Percentiles rank a stretch among this genome's conserved stretches.
These are phyloP conservation scores for Metarhizium anisopliae DNA, from an alignment of 2,329 filamentous ascomycete species.

Conservation along the genomic window DNA sequence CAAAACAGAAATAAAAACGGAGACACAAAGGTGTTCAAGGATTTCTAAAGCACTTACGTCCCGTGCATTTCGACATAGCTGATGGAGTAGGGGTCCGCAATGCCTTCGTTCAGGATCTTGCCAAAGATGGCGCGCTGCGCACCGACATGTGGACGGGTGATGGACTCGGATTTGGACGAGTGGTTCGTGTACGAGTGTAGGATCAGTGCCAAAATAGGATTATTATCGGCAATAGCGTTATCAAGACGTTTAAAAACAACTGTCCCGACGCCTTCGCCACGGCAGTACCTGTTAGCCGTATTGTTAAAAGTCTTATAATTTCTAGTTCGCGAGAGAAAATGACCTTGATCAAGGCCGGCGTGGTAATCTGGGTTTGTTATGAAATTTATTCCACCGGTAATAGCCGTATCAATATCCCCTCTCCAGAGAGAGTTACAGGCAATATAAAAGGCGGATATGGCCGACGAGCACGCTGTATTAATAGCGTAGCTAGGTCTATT, in stretches of 20 bases:
- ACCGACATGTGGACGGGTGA: slow-evolving; percentile 72
- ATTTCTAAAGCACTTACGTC: too few relatives aligned
- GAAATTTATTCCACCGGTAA: too few relatives aligned
- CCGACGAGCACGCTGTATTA: too few relatives aligned
- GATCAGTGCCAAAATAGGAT: slow-evolving; percentile 69
- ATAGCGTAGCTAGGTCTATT: too few relatives aligned
- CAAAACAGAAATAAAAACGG: too few relatives aligned
- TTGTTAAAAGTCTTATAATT: slow-evolving; percentile 67
- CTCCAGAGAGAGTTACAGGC: too few relatives aligned
- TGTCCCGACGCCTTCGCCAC: slow-evolving; percentile 65
- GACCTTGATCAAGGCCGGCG: too few relatives aligned
- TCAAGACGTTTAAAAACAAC: slow-evolving; percentile 72
- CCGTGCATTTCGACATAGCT: slow-evolving; percentile 89
- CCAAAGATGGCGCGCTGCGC: slow-evolving; percentile 63
- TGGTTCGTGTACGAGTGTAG: slow-evolving; percentile 71
- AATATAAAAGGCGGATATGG: too few relatives aligned
- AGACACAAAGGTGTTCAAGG: too few relatives aligned
- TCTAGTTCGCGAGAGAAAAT: not conserved
- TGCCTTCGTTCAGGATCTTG: slow-evolving; percentile 59
- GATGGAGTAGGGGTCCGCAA: slow-evolving; percentile 66
- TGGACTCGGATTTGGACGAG: slow-evolving; percentile 71
- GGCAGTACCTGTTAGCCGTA: slow-evolving; percentile 73
- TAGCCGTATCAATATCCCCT: too few relatives aligned
- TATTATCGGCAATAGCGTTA: slow-evolving; percentile 67
- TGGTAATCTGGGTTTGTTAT: too few relatives aligned